Evolutionary conservation across 352 stramenopile genomes (phyloP).

Genomic region (Pythium aphanidermatum): DNA sequence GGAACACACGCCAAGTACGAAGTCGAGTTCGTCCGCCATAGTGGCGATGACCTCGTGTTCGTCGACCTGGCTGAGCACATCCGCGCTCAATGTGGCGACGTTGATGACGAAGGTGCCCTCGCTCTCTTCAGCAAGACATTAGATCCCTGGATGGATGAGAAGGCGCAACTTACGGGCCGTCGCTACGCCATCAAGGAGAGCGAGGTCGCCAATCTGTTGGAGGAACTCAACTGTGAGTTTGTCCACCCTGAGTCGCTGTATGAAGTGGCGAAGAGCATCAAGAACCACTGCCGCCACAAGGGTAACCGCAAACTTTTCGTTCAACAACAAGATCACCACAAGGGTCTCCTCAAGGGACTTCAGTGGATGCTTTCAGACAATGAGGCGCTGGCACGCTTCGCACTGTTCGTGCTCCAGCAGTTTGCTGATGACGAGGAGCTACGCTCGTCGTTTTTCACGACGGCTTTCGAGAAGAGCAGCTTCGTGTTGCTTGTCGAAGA

Average conservation of each 20-base stretch:
- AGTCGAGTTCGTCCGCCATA: constrained; percentile 47
- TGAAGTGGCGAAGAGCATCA: constrained; percentile 53
- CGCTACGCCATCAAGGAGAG: constrained; percentile 48
- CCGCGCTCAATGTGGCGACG: constrained; percentile 40
- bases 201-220: constrained; percentile 37
- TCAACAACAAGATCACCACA: constrained; percentile 21
- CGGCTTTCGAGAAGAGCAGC: constrained; percentile 54
- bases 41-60: constrained; percentile 54
- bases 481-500: constrained; percentile 41
- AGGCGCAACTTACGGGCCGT: constrained; percentile 39
- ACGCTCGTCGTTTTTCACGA: constrained; percentile 36
- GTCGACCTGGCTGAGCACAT: constrained; percentile 45
- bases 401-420: constrained; percentile 58
- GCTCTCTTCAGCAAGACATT: constrained; percentile 38
- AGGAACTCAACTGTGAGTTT: constrained; percentile 51
- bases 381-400: constrained; percentile 53
- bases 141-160: constrained; percentile 51
- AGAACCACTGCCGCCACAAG: constrained; percentile 65
- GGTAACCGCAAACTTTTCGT: constrained; percentile 65
- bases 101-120: constrained; percentile 54
- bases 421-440: constrained; percentile 38
- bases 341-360: constrained; percentile 40
- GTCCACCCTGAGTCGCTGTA: constrained; percentile 55
- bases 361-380: constrained; percentile 61
- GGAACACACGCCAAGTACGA: constrained; percentile 28